Conservation (phyloP, 352 stramenopile genomes). For the Phytophthora hybrid region DNA sequence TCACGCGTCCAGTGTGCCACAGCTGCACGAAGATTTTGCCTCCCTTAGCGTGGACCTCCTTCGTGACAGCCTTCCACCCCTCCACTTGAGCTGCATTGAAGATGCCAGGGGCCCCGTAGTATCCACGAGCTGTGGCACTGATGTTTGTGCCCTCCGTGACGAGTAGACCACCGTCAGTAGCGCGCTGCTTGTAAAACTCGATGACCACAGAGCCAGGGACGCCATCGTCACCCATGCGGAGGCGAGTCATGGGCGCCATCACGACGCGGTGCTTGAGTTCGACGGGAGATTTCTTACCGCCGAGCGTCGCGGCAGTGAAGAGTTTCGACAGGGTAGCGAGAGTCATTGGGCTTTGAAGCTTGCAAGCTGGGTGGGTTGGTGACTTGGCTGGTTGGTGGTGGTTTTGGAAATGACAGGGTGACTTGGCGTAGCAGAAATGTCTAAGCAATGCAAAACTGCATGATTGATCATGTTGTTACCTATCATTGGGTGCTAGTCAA, state of each 20-base stretch:
- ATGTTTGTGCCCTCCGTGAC: constrained; percentile 61
- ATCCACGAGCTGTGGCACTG: constrained; percentile 30
- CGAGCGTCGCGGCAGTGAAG: constrained; percentile 40
- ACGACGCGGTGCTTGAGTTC: constrained; percentile 44
- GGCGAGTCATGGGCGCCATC: constrained; percentile 49
- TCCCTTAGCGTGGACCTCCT: constrained; percentile 31
- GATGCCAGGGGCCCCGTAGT: constrained; percentile 34
- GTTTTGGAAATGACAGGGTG: not conserved
- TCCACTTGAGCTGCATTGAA: constrained; percentile 51
- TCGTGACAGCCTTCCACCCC: constrained; percentile 35
- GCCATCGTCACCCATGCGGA: constrained; percentile 28
- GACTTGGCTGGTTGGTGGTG: not conserved
- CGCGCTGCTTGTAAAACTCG: constrained; percentile 51
- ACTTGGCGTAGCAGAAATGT: too few relatives aligned
- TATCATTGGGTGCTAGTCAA: too few relatives aligned
- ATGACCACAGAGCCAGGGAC: constrained; percentile 29
- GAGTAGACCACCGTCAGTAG: constrained; percentile 48
- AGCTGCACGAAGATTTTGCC: constrained; percentile 23
- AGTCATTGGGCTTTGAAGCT: not conserved
- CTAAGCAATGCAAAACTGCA: too few relatives aligned
- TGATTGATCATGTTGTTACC: too few relatives aligned
- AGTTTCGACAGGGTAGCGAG: constrained; percentile 28
- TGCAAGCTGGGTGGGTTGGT: not conserved
- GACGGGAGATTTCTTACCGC: constrained; percentile 22
- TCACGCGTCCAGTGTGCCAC: constrained; percentile 16